phyloP scores from a whole-genome alignment of 2,329 filamentous ascomycete species.

The Tolypocladium tropicale region DNA sequence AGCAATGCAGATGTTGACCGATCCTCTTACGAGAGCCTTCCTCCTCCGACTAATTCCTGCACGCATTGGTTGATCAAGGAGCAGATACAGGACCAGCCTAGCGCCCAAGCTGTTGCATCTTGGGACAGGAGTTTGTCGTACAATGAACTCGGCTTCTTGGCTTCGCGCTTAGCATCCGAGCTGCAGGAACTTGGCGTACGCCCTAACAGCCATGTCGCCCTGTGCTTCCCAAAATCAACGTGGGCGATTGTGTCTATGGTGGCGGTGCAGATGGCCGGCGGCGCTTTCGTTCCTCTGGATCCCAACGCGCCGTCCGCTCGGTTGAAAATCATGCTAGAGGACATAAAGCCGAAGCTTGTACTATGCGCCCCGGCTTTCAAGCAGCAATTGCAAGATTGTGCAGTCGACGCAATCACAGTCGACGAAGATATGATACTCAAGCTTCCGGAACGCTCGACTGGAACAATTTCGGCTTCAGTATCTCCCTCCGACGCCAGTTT shows the following conservation, averaged over 20 bases:
- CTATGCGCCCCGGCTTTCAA: neutral
- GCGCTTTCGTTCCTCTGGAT: slow-evolving; percentile 8
- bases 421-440: neutral
- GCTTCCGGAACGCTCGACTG: too few relatives aligned
- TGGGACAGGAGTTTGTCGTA: slow-evolving; percentile 5
- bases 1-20: neutral
- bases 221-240: slow-evolving; percentile 4
- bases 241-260: slow-evolving; percentile 5
- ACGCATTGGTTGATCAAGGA: slow-evolving; percentile 5
- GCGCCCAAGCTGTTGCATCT: slow-evolving; percentile 1
- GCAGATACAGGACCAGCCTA: neutral
- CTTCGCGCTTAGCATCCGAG: neutral
- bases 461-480: neutral
- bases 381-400: neutral
- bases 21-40: neutral
- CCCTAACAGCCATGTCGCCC: neutral
- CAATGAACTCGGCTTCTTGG: neutral
- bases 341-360: neutral
- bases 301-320: neutral
- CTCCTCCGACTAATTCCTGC: neutral
- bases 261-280: slow-evolving; percentile 1
- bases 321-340: neutral
- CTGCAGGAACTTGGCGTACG: neutral
- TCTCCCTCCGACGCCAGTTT: neutral
- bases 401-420: neutral